A percentile compares a stretch with the other conserved stretches of the same genome.
Conservation (phyloP, 2,329 filamentous ascomycete species). For the Arachnopeziza araneosa region DNA sequence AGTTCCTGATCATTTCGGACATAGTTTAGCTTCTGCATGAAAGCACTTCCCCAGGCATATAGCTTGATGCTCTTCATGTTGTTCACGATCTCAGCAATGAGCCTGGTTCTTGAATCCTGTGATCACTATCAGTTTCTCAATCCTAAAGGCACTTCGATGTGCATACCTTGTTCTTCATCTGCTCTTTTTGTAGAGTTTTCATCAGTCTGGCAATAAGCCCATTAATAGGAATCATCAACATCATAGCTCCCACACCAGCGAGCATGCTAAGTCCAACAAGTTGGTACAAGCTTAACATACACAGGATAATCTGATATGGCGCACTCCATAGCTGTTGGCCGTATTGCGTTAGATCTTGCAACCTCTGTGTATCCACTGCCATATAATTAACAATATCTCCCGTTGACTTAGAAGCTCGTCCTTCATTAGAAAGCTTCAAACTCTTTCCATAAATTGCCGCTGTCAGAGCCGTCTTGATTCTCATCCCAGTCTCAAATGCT, state of each 20-base stretch:
- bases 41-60: constrained; percentile 94
- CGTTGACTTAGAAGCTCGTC: constrained; percentile 79
- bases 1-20: constrained; percentile 94
- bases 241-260: constrained; percentile 89
- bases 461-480: constrained; percentile 85
- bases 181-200: constrained; percentile 89
- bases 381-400: constrained; percentile 99
- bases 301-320: constrained; percentile 91
- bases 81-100: constrained; percentile 97
- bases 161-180: constrained; percentile 90
- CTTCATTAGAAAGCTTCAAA: constrained; percentile 86
- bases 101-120: constrained; percentile 72
- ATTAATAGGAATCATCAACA: constrained; percentile 95
- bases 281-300: constrained; percentile 93
- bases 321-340: constrained; percentile 95
- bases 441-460: constrained; percentile 92
- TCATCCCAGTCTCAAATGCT: constrained; percentile 93
- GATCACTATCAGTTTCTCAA: neutral
- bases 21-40: constrained; percentile 95
- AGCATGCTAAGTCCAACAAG: constrained; percentile 95
- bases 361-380: constrained; percentile 93
- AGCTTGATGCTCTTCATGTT: constrained; percentile 99
- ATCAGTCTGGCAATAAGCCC: constrained; percentile 86
- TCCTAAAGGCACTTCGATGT: neutral
- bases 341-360: constrained; percentile 93